phyloP scores from a whole-genome alignment of 2,329 filamentous ascomycete species.

The Stemphylium beticola region DNA sequence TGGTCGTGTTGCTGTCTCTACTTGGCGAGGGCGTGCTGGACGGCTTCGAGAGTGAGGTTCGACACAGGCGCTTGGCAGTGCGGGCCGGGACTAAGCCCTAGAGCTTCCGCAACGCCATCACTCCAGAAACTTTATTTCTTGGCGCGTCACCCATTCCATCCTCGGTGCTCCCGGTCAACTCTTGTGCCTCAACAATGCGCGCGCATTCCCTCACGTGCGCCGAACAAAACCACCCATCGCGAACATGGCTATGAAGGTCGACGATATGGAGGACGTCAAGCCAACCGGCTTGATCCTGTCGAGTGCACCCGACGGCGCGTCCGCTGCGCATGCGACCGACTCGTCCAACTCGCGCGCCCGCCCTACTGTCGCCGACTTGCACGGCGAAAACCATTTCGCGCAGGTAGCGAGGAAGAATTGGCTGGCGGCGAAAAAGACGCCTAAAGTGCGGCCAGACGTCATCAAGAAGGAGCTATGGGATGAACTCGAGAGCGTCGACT shows the following conservation, averaged over 20 bases:
- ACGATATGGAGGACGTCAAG: slow-evolving; percentile 37
- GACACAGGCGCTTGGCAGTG: neutral
- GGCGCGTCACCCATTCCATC: slow-evolving; percentile 30
- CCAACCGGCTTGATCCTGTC: slow-evolving; percentile 17
- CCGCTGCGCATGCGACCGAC: slow-evolving; percentile 29
- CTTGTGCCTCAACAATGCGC: slow-evolving; percentile 37
- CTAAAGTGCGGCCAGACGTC: slow-evolving; percentile 78
- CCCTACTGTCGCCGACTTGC: slow-evolving; percentile 71
- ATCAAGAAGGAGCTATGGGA: slow-evolving; percentile 91
- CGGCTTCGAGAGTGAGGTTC: slow-evolving; percentile 17
- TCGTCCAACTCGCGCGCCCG: slow-evolving; percentile 51
- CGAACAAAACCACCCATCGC: slow-evolving; percentile 9
- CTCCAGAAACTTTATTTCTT: slow-evolving; percentile 37
- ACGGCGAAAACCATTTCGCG: slow-evolving; percentile 69
- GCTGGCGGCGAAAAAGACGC: slow-evolving; percentile 69
- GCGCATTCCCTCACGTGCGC: slow-evolving; percentile 23
- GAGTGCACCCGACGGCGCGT: slow-evolving; percentile 25
- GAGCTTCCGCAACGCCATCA: slow-evolving; percentile 19
- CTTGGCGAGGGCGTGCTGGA: slow-evolving; percentile 15
- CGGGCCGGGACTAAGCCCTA: slow-evolving; percentile 4
- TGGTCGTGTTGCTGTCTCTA: slow-evolving; percentile 31
- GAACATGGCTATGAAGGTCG: slow-evolving; percentile 14
- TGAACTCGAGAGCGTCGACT: slow-evolving; percentile 79
- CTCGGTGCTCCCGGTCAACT: slow-evolving; percentile 3
- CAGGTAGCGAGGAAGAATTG: slow-evolving; percentile 83